Evolutionary conservation across 768 basidiomycete species (phyloP).

Genomic region (Sistotremastrum niveocremeum): DNA sequence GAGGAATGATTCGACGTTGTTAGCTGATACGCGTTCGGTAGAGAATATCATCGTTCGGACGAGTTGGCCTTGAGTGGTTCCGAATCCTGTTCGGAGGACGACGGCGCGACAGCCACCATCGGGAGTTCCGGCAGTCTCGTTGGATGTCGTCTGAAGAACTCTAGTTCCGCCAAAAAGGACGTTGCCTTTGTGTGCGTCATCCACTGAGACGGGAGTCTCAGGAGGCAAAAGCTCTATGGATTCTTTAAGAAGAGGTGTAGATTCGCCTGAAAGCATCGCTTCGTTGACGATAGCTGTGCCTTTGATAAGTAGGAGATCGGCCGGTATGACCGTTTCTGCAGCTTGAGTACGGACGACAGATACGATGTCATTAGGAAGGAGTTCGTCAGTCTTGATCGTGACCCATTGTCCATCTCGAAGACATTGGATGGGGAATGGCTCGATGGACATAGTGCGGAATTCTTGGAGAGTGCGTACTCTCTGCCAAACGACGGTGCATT

Average conservation of each 20-base stretch:
- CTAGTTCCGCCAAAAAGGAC: slow-evolving; percentile 97
- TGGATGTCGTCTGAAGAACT: slow-evolving; percentile 59
- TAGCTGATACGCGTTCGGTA: slow-evolving; percentile 91
- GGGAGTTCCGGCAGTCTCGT: slow-evolving; percentile 46
- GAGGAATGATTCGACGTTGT: slow-evolving; percentile 89
- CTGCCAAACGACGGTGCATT: slow-evolving; percentile 99
- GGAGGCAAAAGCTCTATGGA: slow-evolving; percentile 76
- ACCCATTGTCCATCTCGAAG: slow-evolving; percentile 73
- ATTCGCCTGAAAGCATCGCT: slow-evolving; percentile 98
- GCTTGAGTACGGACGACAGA: slow-evolving; percentile 48
- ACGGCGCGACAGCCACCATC: slow-evolving; percentile 88
- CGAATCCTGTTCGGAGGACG: slow-evolving; percentile 92
- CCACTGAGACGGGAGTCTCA: slow-evolving; percentile 67
- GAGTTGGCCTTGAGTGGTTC: slow-evolving; percentile 93
- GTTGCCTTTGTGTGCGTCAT: slow-evolving; percentile 73
- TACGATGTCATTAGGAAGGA: slow-evolving; percentile 87
- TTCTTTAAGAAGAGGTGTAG: slow-evolving; percentile 92
- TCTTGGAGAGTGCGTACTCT: slow-evolving; percentile 88
- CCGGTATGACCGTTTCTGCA: slow-evolving; percentile 80
- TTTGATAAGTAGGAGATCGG: slow-evolving; percentile 82
- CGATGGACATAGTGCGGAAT: slow-evolving; percentile 93
- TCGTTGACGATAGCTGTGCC: slow-evolving; percentile 97
- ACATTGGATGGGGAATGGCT: slow-evolving; percentile 76
- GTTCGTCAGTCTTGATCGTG: slow-evolving; percentile 67
- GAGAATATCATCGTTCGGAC: slow-evolving; percentile 99